Evolutionary conservation across 176 grass and related monocot genomes (phyloP), one percentile per base, ranked within the genome.

Genomic region (Rhynchospora breviuscula): DNA sequence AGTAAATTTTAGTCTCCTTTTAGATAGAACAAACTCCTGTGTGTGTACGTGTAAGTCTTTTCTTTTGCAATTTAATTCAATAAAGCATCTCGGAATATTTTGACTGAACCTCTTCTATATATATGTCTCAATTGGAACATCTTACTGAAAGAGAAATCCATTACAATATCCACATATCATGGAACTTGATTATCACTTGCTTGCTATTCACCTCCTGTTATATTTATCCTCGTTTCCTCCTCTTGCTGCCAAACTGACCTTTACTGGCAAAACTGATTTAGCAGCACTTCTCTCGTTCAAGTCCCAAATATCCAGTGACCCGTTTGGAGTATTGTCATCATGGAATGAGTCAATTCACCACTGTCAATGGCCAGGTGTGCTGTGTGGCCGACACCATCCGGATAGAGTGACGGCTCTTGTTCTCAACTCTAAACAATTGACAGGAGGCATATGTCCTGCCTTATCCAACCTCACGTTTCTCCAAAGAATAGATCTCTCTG

Each of bases 381-480:
- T 23, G 0, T 90, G 85, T 17, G 47, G 89, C 13, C 17, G 81
- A 1, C 66, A 56, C 21, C 88, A 81, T 19, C 57, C 85, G 0
- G 81, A 82, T 3, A 85, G 78, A 69, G 89, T 90, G 35, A n/a
- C 66, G 2, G 54, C 49, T 5, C 1, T 40, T 40, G 35, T 40
- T 40, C 35, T 40, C 35, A 40, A 40, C 2, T 40, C 35, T 5
- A 40, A 40, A 11, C 8, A 17, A 3, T 44, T 90, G 8, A 17
- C 66, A 0, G 89, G 85, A 0, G 10, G 10, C 1, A 19, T 85
- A 63, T 63, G 85, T 3, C 86, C 89, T 0, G 83, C 26, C 51
- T 8, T 88, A 26, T 65, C 77, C 22, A 91, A 91, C 57, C 82
- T 87, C 1, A 82, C 85, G 17, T 87, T 87, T 67, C 63, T 67